Conservation (phyloP, 1,284 basidiomycete genomes). For the Mycena citricolor region DNA sequence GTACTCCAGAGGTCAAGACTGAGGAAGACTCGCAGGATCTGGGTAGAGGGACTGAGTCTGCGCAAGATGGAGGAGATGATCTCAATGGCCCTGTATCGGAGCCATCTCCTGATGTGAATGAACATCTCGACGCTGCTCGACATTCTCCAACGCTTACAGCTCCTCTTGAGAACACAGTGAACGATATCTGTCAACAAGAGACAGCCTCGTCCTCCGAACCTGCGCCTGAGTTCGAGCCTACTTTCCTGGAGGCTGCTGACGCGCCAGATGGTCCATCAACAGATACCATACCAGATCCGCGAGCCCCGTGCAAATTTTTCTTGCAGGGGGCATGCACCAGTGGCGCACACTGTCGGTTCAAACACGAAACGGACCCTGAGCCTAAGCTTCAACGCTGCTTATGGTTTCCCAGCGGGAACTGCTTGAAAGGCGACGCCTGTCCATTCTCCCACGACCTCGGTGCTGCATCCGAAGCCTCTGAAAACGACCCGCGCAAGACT, state of each 20-base stretch:
- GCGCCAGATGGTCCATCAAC: too few relatives aligned
- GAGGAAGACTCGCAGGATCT: slow-evolving; percentile 11
- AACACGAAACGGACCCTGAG: background rate
- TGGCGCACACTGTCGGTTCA: slow-evolving; percentile 30
- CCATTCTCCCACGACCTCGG: slow-evolving; percentile 35
- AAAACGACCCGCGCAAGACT: slow-evolving; percentile 8
- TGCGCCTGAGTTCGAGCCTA: slow-evolving; percentile 9
- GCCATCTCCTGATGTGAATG: too few relatives aligned
- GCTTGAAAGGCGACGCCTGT: slow-evolving; percentile 32
- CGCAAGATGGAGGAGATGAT: too few relatives aligned
- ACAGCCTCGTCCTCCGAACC: slow-evolving; percentile 13
- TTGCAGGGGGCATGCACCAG: slow-evolving; percentile 22
- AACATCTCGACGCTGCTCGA: background rate
- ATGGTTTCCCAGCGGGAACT: slow-evolving; percentile 39
- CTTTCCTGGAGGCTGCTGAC: too few relatives aligned
- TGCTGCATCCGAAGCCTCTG: slow-evolving; percentile 5
- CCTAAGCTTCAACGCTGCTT: slow-evolving; percentile 34
- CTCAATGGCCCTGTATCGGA: too few relatives aligned
- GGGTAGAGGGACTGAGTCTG: too few relatives aligned
- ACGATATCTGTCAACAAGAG: slow-evolving; percentile 1
- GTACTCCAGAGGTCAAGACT: background rate
- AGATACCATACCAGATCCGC: too few relatives aligned
- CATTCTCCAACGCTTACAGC: slow-evolving; percentile 9
- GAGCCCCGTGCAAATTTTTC: slow-evolving; percentile 21
- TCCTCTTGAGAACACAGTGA: slow-evolving; percentile 3